Evolutionary conservation across 2,329 filamentous ascomycete genomes (phyloP), one percentile per base, ranked within the genome.

Genomic region (Fusarium xylarioides): DNA sequence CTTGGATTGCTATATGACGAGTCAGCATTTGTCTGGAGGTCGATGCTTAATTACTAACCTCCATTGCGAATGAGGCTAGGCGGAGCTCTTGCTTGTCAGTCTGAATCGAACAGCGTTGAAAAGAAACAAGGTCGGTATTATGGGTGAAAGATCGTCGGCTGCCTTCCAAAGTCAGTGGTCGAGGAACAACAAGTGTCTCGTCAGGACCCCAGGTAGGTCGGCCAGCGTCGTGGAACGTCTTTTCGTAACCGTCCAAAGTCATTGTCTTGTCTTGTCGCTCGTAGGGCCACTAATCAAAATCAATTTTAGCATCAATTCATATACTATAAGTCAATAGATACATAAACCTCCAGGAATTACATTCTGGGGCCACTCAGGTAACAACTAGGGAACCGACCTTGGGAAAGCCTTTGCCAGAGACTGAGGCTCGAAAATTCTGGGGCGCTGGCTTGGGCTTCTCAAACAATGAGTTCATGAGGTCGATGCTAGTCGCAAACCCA

Each of bases 381-480:
- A 80, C 77, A 81, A 80, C 78, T 73, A 81, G 80, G 78, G 85
- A 83, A 95, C 95, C 92, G 91, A 98, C 96, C 95, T 98, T 88
- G 65, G 88, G 92, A 83, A 95, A 93, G 80, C 93, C 92, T 83
- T 90, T 90, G 76, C 86, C 84, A 68, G 86, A 82, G 74, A 85
- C 79, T 40, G 85, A 83, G 72, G 85, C 85, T 78, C 88, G 87
- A 61, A 86, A 80, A 76, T 86, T 88, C 77, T 88, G 85, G 59
- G 84, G 82, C 72, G 87, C 87, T 59, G 86, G 87, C 84, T 89
- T 90, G 71, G 91, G 87, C 82, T 92, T 90, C 81, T 93, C 92
- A 82, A 97, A 98, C 63, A 98, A 86, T 53, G 94, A 97, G 80
- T 97, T 95, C 94, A 97, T 98, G 80, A 98, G 86, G 85, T 98